Evolutionary conservation across 2,329 filamentous ascomycete species (phyloP).

Genomic region (Diplodia corticola): DNA sequence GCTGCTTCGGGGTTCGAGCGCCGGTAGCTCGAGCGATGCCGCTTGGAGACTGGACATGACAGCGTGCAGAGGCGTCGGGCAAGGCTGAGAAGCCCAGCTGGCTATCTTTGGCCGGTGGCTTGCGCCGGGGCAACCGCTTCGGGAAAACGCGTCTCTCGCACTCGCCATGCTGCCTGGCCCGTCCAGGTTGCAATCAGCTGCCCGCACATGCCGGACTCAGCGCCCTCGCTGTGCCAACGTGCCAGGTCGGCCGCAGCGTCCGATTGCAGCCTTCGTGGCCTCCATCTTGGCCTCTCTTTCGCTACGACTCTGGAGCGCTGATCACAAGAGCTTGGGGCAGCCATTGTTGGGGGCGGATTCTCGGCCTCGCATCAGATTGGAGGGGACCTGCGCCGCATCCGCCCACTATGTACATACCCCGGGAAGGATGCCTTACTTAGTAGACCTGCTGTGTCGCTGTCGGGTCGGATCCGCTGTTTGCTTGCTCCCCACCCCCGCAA

Average conservation of each 20-base stretch:
- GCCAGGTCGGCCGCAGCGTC: not conserved
- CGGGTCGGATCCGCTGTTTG: not conserved
- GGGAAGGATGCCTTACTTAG: not conserved
- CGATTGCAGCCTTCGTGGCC: not conserved
- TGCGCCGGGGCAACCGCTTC: not conserved
- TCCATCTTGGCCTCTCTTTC: not conserved
- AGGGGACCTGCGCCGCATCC: constrained; percentile 8
- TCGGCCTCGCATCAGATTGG: not conserved
- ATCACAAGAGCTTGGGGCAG: not conserved
- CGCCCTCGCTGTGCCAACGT: not conserved
- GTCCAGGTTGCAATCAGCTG: not conserved
- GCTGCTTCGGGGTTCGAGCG: not conserved
- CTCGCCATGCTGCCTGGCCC: not conserved
- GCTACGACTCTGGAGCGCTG: not conserved
- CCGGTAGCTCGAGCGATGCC: not conserved
- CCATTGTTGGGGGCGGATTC: not conserved
- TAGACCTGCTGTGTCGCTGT: not conserved
- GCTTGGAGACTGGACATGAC: not conserved
- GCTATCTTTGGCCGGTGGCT: constrained; percentile 12
- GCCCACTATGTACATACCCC: not conserved
- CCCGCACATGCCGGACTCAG: too few relatives aligned
- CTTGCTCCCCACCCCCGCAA: not conserved
- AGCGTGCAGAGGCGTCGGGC: not conserved
- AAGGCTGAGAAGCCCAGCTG: not conserved
- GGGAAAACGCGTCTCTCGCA: not conserved